Evolutionary conservation across 495 filamentous ascomycete species (phyloP).

Genomic region (Lepraria neglecta): DNA sequence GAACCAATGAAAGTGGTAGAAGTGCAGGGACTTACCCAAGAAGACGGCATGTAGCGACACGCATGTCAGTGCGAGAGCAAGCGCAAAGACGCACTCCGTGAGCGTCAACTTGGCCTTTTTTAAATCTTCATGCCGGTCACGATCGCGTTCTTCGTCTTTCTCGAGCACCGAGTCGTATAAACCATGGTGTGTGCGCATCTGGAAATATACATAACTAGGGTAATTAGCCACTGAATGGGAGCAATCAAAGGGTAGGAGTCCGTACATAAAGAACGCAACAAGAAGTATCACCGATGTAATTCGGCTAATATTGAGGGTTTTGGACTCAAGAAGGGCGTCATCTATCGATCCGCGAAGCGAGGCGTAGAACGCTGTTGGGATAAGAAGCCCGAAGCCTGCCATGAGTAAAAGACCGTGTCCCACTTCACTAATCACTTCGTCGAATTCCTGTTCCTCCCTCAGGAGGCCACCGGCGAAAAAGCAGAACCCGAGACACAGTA

Average conservation of each 20-base stretch:
- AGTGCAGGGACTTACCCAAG: constrained; percentile 34
- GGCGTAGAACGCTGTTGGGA: constrained; percentile 71
- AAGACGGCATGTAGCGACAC: constrained; percentile 78
- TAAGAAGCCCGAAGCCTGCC: constrained; percentile 73
- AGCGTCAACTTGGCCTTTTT: constrained; percentile 68
- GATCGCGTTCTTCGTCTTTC: constrained; percentile 63
- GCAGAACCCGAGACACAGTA: constrained; percentile 68
- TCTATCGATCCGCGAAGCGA: constrained; percentile 45
- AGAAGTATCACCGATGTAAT: constrained; percentile 72
- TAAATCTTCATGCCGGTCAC: constrained; percentile 59
- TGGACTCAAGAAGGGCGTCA: constrained; percentile 39
- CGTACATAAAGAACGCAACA: constrained; percentile 59
- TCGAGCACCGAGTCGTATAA: constrained; percentile 69
- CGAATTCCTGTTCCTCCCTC: constrained; percentile 60
- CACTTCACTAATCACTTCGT: constrained; percentile 72
- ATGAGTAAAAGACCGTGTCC: constrained; percentile 75
- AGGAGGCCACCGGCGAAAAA: constrained; percentile 71
- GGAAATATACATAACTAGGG: constrained; percentile 68
- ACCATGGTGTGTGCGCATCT: constrained; percentile 73
- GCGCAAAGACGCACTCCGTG: constrained; percentile 63
- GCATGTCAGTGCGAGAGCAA: constrained; percentile 59
- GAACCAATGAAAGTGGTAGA: neutral
- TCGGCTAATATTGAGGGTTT: constrained; percentile 63
- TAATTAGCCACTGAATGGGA: constrained; percentile 20
- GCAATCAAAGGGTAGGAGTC: constrained; percentile 16